These are phyloP conservation scores for Detonula confervacea DNA, from an alignment of 352 stramenopile genomes.

Conservation along the genomic window DNA sequence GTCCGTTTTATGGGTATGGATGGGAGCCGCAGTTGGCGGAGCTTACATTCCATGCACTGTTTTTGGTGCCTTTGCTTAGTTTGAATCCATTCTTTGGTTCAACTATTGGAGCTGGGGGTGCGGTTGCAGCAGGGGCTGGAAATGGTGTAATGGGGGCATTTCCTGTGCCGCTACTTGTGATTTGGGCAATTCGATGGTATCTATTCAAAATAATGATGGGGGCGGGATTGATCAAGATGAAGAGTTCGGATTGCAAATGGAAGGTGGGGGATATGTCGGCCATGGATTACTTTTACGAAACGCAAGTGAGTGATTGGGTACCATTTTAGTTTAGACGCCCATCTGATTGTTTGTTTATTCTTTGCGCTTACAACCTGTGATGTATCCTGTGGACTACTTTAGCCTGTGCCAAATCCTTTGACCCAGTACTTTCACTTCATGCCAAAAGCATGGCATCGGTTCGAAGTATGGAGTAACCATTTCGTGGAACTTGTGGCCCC, in stretches of 20 bases:
- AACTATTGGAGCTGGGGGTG: not conserved
- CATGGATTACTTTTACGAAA: slow-evolving; percentile 82
- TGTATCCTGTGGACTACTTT: no score
- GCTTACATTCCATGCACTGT: slow-evolving; percentile 67
- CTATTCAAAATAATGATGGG: slow-evolving; percentile 79
- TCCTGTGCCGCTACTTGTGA: slow-evolving; percentile 47
- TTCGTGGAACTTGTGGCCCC: slow-evolving; percentile 74
- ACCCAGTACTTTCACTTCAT: slow-evolving; percentile 69
- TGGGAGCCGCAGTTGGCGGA: slow-evolving; percentile 76
- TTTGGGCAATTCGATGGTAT: slow-evolving; percentile 63
- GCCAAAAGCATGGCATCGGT: slow-evolving; percentile 63
- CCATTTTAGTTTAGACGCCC: not conserved
- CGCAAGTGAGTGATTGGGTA: slow-evolving; percentile 38
- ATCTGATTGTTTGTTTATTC: no score
- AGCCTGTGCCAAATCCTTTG: slow-evolving; percentile 73
- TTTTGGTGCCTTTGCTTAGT: slow-evolving; percentile 66
- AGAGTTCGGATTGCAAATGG: slow-evolving; percentile 59
- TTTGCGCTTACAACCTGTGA: no score
- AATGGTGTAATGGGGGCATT: slow-evolving; percentile 4
- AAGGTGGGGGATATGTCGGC: slow-evolving; percentile 60
- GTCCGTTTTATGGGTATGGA: slow-evolving; percentile 67
- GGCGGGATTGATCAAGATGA: slow-evolving; percentile 72
- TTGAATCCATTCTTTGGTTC: slow-evolving; percentile 60
- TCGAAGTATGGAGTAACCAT: slow-evolving; percentile 72
- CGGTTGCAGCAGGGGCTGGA: no score